Evolutionary conservation across 2,329 filamentous ascomycete species (phyloP).

Genomic region (Elsinoe fawcettii): DNA sequence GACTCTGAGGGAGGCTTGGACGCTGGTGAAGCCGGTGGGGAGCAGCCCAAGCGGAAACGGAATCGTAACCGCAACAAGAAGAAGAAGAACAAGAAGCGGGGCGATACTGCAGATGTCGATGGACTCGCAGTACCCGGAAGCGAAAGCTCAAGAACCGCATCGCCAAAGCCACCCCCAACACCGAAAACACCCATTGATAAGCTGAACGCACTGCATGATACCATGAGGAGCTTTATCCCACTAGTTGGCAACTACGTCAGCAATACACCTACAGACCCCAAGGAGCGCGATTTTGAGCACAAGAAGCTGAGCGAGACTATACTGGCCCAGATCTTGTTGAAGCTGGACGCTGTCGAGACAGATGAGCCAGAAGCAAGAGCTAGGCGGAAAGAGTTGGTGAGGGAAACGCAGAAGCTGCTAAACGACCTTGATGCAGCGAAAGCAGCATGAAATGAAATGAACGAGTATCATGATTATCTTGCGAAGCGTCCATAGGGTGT

Average conservation of each 20-base stretch:
- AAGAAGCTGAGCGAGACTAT: slow-evolving; percentile 68
- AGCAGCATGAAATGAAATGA: background rate
- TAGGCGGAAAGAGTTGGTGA: slow-evolving; percentile 65
- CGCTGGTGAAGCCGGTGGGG: slow-evolving; percentile 25
- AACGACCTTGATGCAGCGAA: slow-evolving; percentile 52
- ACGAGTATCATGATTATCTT: background rate
- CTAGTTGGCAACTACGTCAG: slow-evolving; percentile 55
- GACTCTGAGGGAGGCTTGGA: slow-evolving; percentile 37
- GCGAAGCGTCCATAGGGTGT: background rate
- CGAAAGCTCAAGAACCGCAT: slow-evolving; percentile 30
- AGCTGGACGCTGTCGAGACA: slow-evolving; percentile 68
- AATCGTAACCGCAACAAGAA: slow-evolving; percentile 39
- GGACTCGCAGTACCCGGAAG: slow-evolving; percentile 29
- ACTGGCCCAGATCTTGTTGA: slow-evolving; percentile 66
- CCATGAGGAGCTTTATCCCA: slow-evolving; percentile 60
- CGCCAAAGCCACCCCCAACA: slow-evolving; percentile 32
- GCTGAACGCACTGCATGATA: slow-evolving; percentile 56
- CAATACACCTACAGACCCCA: slow-evolving; percentile 55
- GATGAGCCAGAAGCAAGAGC: slow-evolving; percentile 57
- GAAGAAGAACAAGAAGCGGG: slow-evolving; percentile 35
- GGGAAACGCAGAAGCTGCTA: slow-evolving; percentile 59
- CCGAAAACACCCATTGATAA: slow-evolving; percentile 49
- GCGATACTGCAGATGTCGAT: slow-evolving; percentile 27
- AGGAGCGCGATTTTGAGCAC: slow-evolving; percentile 66
- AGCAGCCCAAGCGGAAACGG: slow-evolving; percentile 34